A percentile compares a stretch with the other conserved stretches of the same genome.
Evolutionary conservation across 2,329 filamentous ascomycete species (phyloP).

Genomic region (Ascochyta viciae-villosae): DNA sequence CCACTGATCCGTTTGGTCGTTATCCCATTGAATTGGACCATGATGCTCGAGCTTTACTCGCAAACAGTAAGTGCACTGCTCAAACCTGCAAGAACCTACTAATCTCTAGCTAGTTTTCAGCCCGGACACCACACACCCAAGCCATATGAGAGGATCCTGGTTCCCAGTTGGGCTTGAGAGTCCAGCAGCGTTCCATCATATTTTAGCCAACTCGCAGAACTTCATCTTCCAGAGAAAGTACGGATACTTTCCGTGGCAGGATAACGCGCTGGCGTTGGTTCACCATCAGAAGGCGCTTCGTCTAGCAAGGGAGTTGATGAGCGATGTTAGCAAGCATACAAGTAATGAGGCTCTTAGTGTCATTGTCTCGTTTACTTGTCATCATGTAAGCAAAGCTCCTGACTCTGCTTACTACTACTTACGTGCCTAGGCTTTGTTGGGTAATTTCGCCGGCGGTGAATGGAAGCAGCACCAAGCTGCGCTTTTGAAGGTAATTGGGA

Average conservation of each 20-base stretch:
- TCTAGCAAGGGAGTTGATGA: constrained; percentile 28
- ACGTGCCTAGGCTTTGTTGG: constrained; percentile 24
- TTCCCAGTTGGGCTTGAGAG: constrained; percentile 35
- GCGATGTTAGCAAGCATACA: constrained; percentile 27
- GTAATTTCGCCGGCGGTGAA: constrained; percentile 26
- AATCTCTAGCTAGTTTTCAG: constrained; percentile 32
- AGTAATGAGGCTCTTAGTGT: constrained; percentile 31
- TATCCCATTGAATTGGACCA: constrained; percentile 40
- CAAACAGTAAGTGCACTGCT: constrained; percentile 30
- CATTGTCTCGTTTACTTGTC: constrained; percentile 35
- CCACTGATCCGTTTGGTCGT: constrained; percentile 33
- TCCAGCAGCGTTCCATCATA: constrained; percentile 32
- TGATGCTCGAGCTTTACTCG: constrained; percentile 28
- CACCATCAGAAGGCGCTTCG: constrained; percentile 34
- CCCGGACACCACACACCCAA: constrained; percentile 29
- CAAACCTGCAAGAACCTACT: neutral
- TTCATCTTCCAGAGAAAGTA: constrained; percentile 30
- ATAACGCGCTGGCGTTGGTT: constrained; percentile 29
- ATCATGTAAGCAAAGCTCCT: constrained; percentile 27
- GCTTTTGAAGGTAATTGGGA: constrained; percentile 28
- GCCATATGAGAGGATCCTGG: constrained; percentile 35
- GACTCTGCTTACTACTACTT: neutral
- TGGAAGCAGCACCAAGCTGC: constrained; percentile 36
- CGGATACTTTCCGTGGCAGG: constrained; percentile 29
- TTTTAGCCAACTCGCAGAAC: constrained; percentile 39